phyloP scores from a whole-genome alignment of 352 stramenopile genomes.

The Phytophthora vignae region DNA sequence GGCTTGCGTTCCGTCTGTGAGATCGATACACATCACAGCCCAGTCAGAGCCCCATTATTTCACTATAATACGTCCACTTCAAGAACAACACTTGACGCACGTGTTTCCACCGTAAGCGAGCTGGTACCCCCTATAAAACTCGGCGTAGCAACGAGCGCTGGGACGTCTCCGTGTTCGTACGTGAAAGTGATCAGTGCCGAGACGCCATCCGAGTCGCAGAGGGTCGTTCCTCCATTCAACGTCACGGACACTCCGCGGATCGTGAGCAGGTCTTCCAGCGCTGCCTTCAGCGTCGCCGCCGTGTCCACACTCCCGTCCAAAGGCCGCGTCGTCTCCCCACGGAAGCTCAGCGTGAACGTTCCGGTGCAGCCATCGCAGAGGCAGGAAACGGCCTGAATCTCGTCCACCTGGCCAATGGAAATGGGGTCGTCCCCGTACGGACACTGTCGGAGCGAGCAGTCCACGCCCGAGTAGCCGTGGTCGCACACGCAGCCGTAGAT shows the following conservation, averaged over 20 bases:
- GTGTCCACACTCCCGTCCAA: slow-evolving; percentile 56
- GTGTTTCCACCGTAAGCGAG: slow-evolving; percentile 48
- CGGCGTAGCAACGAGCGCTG: slow-evolving; percentile 47
- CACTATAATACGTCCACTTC: too few species aligned
- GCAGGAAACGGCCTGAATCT: slow-evolving; percentile 85
- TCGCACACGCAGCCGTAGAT: slow-evolving; percentile 92
- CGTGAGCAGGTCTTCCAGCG: slow-evolving; percentile 59
- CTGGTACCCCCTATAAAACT: slow-evolving; percentile 42
- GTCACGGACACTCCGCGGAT: slow-evolving; percentile 59
- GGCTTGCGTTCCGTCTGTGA: slow-evolving; percentile 41
- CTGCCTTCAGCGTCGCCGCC: slow-evolving; percentile 47
- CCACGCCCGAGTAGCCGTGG: slow-evolving; percentile 85
- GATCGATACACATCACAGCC: neutral
- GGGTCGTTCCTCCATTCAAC: slow-evolving; percentile 49
- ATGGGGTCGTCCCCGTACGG: slow-evolving; percentile 88
- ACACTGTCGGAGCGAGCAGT: slow-evolving; percentile 89
- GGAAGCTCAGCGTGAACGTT: slow-evolving; percentile 71
- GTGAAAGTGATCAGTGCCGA: slow-evolving; percentile 75
- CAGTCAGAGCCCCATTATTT: neutral
- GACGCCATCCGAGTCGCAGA: slow-evolving; percentile 64
- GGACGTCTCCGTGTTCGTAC: slow-evolving; percentile 73
- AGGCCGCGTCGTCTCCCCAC: slow-evolving; percentile 55
- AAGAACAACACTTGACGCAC: slow-evolving; percentile 15
- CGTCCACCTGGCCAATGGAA: slow-evolving; percentile 74
- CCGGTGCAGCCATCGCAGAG: slow-evolving; percentile 62